phyloP scores from a whole-genome alignment of 2,329 filamentous ascomycete genomes.

The Trichoderma sp. region DNA sequence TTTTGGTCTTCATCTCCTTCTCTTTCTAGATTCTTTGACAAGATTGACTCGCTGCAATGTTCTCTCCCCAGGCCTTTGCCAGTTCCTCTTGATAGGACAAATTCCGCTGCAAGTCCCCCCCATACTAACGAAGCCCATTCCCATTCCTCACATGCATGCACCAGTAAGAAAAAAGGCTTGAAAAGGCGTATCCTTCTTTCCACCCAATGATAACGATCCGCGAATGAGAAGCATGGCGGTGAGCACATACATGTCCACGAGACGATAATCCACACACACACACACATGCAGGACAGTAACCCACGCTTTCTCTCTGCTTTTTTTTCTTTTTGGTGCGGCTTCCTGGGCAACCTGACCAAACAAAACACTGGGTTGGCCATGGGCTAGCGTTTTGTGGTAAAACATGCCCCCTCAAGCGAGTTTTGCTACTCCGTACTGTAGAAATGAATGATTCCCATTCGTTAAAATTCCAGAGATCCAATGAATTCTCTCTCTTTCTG shows the following conservation, averaged over 20 bases:
- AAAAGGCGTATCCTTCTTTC: neutral
- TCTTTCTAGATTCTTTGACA: neutral
- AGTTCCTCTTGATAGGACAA: neutral
- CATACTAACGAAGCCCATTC: neutral
- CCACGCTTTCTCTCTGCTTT: neutral
- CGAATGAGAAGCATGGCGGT: slow-evolving; percentile 16
- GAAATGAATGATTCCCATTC: neutral
- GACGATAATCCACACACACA: neutral
- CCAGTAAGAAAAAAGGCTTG: neutral
- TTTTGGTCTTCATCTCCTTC: neutral
- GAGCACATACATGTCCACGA: slow-evolving; percentile 17
- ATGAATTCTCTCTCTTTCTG: too few species aligned
- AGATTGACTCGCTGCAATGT: neutral
- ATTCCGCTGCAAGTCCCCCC: neutral
- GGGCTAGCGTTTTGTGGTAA: neutral
- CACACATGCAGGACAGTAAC: neutral
- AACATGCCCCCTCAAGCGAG: neutral
- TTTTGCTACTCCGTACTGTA: neutral
- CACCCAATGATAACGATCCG: neutral
- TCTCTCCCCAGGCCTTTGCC: too few species aligned
- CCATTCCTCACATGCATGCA: neutral
- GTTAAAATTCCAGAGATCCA: neutral
- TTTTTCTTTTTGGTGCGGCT: neutral
- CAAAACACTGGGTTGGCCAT: neutral
- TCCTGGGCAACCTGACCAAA: neutral